Conservation (phyloP, 352 stramenopile species). For the Globisporangium mamillatum region DNA sequence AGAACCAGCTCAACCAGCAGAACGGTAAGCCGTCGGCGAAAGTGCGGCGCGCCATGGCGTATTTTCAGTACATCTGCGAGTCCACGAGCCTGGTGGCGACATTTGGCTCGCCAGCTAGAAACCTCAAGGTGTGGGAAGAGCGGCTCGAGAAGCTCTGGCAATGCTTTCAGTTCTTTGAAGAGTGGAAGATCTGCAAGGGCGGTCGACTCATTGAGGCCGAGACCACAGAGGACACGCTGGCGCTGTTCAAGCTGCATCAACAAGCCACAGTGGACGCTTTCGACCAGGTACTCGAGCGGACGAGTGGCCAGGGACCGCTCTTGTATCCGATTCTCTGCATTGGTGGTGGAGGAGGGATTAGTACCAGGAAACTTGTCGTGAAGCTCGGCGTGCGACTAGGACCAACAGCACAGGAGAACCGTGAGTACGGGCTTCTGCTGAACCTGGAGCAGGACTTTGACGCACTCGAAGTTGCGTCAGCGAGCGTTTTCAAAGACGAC, state of each 20-base stretch:
- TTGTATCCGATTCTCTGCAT: slow-evolving; percentile 58
- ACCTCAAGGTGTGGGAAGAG: slow-evolving; percentile 32
- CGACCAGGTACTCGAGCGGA: slow-evolving; percentile 39
- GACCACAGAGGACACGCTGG: slow-evolving; percentile 40
- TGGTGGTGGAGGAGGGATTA: slow-evolving; percentile 15
- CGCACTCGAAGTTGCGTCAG: neutral
- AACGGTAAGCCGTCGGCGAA: slow-evolving; percentile 41
- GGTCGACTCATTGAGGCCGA: slow-evolving; percentile 65
- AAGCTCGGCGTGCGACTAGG: slow-evolving; percentile 48
- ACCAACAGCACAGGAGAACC: slow-evolving; percentile 38
- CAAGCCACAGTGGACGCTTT: slow-evolving; percentile 49
- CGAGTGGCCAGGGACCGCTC: slow-evolving; percentile 27
- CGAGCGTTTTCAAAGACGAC: slow-evolving; percentile 5
- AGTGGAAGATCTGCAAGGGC: slow-evolving; percentile 72
- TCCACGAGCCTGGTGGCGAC: slow-evolving; percentile 24
- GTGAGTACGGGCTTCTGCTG: slow-evolving; percentile 65
- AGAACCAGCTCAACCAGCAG: slow-evolving; percentile 32
- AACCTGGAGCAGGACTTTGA: slow-evolving; percentile 54
- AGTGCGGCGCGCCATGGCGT: slow-evolving; percentile 49
- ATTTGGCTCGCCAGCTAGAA: slow-evolving; percentile 19
- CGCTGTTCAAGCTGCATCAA: slow-evolving; percentile 52
- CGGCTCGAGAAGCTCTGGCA: slow-evolving; percentile 74
- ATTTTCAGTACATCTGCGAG: slow-evolving; percentile 63
- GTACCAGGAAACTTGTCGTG: slow-evolving; percentile 39
- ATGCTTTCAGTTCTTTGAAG: slow-evolving; percentile 65